Evolutionary conservation across 1,284 basidiomycete genomes (phyloP), one percentile per base, ranked within the genome.

Genomic region (Lignosus rhinocerotis): DNA sequence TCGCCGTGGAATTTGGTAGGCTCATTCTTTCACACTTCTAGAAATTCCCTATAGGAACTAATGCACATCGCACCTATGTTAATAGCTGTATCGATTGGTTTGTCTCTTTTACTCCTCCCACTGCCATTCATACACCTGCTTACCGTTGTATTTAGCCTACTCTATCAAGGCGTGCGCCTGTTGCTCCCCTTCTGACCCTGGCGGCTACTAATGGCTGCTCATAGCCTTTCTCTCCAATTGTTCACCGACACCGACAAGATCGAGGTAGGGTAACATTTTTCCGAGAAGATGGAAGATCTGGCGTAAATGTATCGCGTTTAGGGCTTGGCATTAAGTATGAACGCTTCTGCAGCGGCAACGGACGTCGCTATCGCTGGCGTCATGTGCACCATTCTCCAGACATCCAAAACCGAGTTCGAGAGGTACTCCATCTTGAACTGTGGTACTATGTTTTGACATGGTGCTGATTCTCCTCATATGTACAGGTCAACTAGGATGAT

Each of bases 401-500:
- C 72, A 25, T 80, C 80, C 39, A 72, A 80, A 54, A 84, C 81
- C 30, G 82, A 81, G 1, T 83, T 84, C 70, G 78, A 78, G 66
- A 81, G 81, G 58, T 82, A n/a, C n/a, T n/a, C n/a, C n/a, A n/a
- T n/a, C n/a, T n/a, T n/a, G n/a, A n/a, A n/a, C n/a, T n/a, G n/a
- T n/a, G n/a, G n/a, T n/a, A n/a, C n/a, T n/a, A n/a, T n/a, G n/a
- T n/a, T n/a, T n/a, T n/a, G n/a, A n/a, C n/a, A n/a, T n/a, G n/a
- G n/a, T n/a, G n/a, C n/a, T n/a, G n/a, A n/a, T n/a, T n/a, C n/a
- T n/a, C n/a, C n/a, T n/a, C n/a, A n/a, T n/a, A n/a, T n/a, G n/a
- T n/a, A n/a, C n/a, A n/a, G n/a, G n/a, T n/a, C 81, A 9, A 79
- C 83, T 58, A 79, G 74, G 7, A 80, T 85, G 73, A 84, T 84